A percentile compares a stretch with the other conserved stretches of the same genome.
Conservation (phyloP, 2,329 filamentous ascomycete species). For the Harringtonia lauricola region DNA sequence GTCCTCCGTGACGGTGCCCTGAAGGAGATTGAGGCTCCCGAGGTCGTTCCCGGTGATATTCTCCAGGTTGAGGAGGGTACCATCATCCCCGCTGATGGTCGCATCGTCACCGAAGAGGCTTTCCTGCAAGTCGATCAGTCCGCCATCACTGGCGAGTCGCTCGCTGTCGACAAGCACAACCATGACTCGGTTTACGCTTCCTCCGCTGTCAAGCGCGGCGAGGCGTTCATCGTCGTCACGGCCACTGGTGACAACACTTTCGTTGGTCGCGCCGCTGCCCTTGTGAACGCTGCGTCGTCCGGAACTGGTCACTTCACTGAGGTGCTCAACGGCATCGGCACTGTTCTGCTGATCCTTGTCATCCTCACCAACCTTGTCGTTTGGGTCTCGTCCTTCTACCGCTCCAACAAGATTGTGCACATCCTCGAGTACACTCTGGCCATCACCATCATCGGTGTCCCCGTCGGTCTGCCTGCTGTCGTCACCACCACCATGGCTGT, state of each 20-base stretch:
- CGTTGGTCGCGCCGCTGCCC: slow-evolving; percentile 77
- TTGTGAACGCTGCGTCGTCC: slow-evolving; percentile 65
- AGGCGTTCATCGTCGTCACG: slow-evolving; percentile 72
- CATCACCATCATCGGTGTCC: slow-evolving; percentile 85
- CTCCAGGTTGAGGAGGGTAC: slow-evolving; percentile 85
- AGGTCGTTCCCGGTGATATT: slow-evolving; percentile 84
- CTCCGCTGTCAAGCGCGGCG: slow-evolving; percentile 82
- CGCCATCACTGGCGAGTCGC: slow-evolving; percentile 82
- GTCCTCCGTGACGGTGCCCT: slow-evolving; percentile 73
- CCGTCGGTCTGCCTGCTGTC: slow-evolving; percentile 85
- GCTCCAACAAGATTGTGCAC: slow-evolving; percentile 65
- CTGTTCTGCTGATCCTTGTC: slow-evolving; percentile 68
- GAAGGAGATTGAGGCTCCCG: slow-evolving; percentile 68
- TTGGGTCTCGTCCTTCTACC: slow-evolving; percentile 82
- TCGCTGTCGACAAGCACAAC: slow-evolving; percentile 81
- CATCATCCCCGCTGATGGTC: slow-evolving; percentile 82
- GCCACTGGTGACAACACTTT: slow-evolving; percentile 84
- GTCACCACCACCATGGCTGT: slow-evolving; percentile 94
- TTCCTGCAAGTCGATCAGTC: slow-evolving; percentile 90
- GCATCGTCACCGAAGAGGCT: slow-evolving; percentile 71
- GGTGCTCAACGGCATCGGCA: slow-evolving; percentile 80
- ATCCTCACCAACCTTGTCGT: slow-evolving; percentile 70
- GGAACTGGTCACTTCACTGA: slow-evolving; percentile 83
- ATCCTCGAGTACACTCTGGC: slow-evolving; percentile 80
- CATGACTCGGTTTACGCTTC: slow-evolving; percentile 75